These are phyloP conservation scores for Ascochyta viciae-villosae DNA, from an alignment of 2,329 filamentous ascomycete genomes.

Conservation along the genomic window DNA sequence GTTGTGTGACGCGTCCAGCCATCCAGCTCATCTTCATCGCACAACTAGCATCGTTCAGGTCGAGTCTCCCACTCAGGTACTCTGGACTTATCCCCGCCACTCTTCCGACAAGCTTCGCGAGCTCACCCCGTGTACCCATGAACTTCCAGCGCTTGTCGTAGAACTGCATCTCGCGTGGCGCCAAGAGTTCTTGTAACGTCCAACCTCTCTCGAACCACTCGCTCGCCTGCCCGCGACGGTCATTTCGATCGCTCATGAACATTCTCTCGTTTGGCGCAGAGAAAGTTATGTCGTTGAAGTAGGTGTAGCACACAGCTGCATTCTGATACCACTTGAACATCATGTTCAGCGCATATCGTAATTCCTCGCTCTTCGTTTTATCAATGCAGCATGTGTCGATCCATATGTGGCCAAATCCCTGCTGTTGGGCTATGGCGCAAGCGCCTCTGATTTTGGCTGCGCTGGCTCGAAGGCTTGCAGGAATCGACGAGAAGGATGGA, in stretches of 20 bases:
- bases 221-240: background rate
- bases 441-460: background rate
- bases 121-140: conserved; percentile 12
- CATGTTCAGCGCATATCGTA: background rate
- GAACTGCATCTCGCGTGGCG: conserved; percentile 17
- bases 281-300: conserved; percentile 3
- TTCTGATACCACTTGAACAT: conserved; percentile 17
- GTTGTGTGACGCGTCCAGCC: conserved; percentile 20
- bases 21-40: conserved; percentile 24
- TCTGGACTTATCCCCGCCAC: conserved; percentile 10
- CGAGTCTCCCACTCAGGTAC: background rate
- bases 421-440: conserved; percentile 4
- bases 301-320: conserved; percentile 15
- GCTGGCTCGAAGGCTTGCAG: background rate
- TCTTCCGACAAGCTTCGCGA: background rate
- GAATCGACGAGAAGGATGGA: background rate
- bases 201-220: conserved; percentile 20
- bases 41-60: conserved; percentile 2
- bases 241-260: background rate
- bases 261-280: background rate
- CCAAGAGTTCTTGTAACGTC: conserved; percentile 20
- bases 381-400: conserved; percentile 5
- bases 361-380: background rate
- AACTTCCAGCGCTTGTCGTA: conserved; percentile 15
- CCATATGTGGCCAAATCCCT: conserved; percentile 8